phyloP scores from a whole-genome alignment of 257 asterid genomes.

The Gentiana macrophylla region DNA sequence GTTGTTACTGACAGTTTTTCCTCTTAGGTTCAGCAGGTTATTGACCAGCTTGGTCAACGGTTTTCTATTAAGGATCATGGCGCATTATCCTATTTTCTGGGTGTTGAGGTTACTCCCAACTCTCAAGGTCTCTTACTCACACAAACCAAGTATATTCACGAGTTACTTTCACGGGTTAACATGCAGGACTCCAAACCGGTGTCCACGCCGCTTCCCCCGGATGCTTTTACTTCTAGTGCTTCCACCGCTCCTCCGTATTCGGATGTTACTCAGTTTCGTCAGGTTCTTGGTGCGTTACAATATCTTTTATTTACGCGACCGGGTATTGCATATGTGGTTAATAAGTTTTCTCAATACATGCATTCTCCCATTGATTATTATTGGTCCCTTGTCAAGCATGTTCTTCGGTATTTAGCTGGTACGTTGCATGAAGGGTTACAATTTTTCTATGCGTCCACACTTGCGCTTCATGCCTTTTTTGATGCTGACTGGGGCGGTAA shows the following conservation, averaged over 20 bases:
- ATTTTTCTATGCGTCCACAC: too few species aligned
- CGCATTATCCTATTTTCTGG: too few species aligned
- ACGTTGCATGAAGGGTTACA: too few species aligned
- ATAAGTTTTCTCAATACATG: not conserved
- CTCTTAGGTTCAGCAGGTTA: too few species aligned
- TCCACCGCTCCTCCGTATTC: not conserved
- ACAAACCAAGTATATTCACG: too few species aligned
- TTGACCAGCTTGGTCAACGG: too few species aligned
- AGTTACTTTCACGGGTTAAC: not conserved
- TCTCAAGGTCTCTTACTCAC: too few species aligned
- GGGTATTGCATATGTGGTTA: not conserved
- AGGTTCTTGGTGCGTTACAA: not conserved
- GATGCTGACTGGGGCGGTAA: not conserved
- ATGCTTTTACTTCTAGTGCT: not conserved
- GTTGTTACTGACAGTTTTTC: too few species aligned
- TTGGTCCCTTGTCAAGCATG: too few species aligned
- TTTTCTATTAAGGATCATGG: too few species aligned
- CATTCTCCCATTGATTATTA: not conserved
- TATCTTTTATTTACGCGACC: not conserved
- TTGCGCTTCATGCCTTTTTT: not conserved
- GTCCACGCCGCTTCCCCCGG: not conserved
- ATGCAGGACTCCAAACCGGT: not conserved
- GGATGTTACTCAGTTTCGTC: not conserved
- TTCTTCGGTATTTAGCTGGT: too few species aligned
- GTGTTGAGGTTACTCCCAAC: too few species aligned